Conservation (phyloP, 2,329 filamentous ascomycete species). For the Aspergillus sp. region DNA sequence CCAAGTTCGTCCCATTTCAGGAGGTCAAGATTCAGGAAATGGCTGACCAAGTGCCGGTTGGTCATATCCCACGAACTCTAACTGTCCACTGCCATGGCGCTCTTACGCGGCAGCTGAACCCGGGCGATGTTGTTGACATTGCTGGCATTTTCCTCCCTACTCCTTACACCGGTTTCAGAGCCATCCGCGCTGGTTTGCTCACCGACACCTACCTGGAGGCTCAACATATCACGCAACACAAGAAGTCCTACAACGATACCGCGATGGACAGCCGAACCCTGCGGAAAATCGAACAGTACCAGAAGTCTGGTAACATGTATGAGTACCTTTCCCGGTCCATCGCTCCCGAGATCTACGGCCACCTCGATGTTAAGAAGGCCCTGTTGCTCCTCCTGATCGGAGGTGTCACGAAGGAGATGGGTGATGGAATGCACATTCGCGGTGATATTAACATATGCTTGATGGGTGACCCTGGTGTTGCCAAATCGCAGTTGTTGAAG, state of each 20-base stretch:
- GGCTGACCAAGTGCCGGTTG: slow-evolving; percentile 98
- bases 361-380: slow-evolving; percentile 97
- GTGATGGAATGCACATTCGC: slow-evolving; percentile 97
- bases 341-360: slow-evolving; percentile 94
- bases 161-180: slow-evolving; percentile 98
- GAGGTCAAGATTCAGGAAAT: slow-evolving; percentile 98
- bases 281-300: slow-evolving; percentile 79
- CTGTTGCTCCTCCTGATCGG: slow-evolving; percentile 92
- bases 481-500: slow-evolving; percentile 96
- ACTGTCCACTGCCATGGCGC: slow-evolving; percentile 88
- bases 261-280: slow-evolving; percentile 76
- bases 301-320: slow-evolving; percentile 86
- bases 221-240: slow-evolving; percentile 91
- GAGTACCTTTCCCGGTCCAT: slow-evolving; percentile 95
- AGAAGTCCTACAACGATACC: slow-evolving; percentile 95
- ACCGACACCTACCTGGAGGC: slow-evolving; percentile 97
- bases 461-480: slow-evolving; percentile 99
- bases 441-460: slow-evolving; percentile 98
- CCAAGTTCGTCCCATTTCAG: slow-evolving; percentile 96
- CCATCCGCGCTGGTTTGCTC: slow-evolving; percentile 90
- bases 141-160: slow-evolving; percentile 95
- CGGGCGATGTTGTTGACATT: slow-evolving; percentile 90
- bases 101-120: slow-evolving; percentile 81
- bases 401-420: slow-evolving; percentile 93
- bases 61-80: slow-evolving; percentile 89